phyloP scores from a whole-genome alignment of 306 rosid genomes.

The Vachellia pachyceras region DNA sequence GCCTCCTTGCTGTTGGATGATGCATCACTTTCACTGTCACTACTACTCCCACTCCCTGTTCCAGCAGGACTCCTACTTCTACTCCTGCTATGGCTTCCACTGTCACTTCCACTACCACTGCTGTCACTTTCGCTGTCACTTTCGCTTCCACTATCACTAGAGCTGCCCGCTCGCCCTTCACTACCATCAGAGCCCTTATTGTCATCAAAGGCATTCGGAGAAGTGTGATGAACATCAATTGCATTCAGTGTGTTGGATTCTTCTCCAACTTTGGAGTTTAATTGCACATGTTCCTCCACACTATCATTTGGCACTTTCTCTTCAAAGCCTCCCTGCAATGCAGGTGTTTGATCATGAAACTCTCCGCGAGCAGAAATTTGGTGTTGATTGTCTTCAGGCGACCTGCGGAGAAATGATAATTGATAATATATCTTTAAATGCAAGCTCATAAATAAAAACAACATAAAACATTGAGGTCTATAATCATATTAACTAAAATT shows the following conservation, averaged over 20 bases:
- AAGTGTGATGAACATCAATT: slow-evolving; percentile 58
- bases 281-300: slow-evolving; percentile 54
- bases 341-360: slow-evolving; percentile 60
- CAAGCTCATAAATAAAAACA: slow-evolving; percentile 22
- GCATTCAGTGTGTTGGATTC: slow-evolving; percentile 58
- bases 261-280: slow-evolving; percentile 56
- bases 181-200: slow-evolving; percentile 68
- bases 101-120: slow-evolving; percentile 86
- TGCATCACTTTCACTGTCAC: slow-evolving; percentile 92
- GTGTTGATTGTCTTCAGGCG: slow-evolving; percentile 72
- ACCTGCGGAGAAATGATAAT: slow-evolving; percentile 54
- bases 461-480: not conserved
- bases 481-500: not conserved
- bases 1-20: slow-evolving; percentile 91
- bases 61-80: slow-evolving; percentile 77
- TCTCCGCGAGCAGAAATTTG: slow-evolving; percentile 60
- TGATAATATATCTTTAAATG: slow-evolving; percentile 25
- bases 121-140: slow-evolving; percentile 92
- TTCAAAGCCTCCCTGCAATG: slow-evolving; percentile 54
- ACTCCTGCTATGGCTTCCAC: slow-evolving; percentile 87
- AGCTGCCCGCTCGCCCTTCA: slow-evolving; percentile 77
- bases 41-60: slow-evolving; percentile 84
- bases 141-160: slow-evolving; percentile 88
- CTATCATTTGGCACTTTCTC: slow-evolving; percentile 57
- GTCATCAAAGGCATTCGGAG: slow-evolving; percentile 66